phyloP scores from a whole-genome alignment of 140 eudicot genomes.

The Cichorium intybus region DNA sequence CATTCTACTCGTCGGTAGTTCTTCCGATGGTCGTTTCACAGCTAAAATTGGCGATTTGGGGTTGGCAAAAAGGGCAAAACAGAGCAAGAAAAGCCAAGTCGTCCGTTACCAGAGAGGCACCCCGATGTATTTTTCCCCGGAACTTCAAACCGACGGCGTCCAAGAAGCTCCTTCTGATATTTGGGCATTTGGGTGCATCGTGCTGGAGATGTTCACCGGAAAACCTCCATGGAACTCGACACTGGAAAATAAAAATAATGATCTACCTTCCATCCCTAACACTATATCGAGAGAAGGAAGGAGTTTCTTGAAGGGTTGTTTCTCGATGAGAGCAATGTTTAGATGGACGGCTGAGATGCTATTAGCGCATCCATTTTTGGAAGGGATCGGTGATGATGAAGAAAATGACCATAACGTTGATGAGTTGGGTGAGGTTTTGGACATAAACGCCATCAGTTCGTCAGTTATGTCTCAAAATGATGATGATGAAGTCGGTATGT shows the following conservation, averaged over 20 bases:
- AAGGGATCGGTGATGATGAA: slow-evolving; percentile 44
- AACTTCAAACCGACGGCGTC: slow-evolving; percentile 41
- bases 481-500: slow-evolving; percentile 35
- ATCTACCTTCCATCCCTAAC: slow-evolving; percentile 32
- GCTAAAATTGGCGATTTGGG: slow-evolving; percentile 74
- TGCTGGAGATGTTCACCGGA: slow-evolving; percentile 72
- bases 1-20: slow-evolving; percentile 46
- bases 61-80: slow-evolving; percentile 51
- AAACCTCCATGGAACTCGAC: slow-evolving; percentile 48
- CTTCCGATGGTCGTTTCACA: slow-evolving; percentile 5
- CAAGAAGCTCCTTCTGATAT: slow-evolving; percentile 66
- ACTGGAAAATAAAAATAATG: slow-evolving; percentile 18
- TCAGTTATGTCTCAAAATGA: slow-evolving; percentile 25
- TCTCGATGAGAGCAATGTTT: slow-evolving; percentile 39
- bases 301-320: slow-evolving; percentile 63
- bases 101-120: slow-evolving; percentile 53
- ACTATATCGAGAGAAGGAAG: slow-evolving; percentile 43
- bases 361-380: slow-evolving; percentile 58
- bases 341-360: slow-evolving; percentile 69
- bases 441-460: slow-evolving; percentile 37
- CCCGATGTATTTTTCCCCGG: slow-evolving; percentile 71
- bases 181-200: slow-evolving; percentile 80
- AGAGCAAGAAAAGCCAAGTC: slow-evolving; percentile 42
- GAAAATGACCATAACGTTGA: slow-evolving; percentile 14
- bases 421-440: slow-evolving; percentile 33